Evolutionary conservation across 163 green algal species (phyloP).

Genomic region (Volvox carteri): DNA sequence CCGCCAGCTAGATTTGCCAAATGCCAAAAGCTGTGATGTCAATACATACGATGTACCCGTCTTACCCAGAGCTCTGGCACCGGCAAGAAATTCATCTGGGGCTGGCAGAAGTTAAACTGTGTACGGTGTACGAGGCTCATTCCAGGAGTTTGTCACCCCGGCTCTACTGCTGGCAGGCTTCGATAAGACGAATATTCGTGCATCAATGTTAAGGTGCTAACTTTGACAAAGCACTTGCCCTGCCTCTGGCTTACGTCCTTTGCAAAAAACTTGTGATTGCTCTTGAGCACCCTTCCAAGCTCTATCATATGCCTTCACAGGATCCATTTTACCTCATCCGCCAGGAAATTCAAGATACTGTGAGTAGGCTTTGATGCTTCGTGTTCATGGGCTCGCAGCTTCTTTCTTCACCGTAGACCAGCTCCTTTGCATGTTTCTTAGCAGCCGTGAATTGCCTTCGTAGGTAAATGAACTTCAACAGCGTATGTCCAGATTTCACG

Average conservation of each 20-base stretch:
- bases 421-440: neutral
- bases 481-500: slow-evolving; percentile 71
- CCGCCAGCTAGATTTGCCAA: neutral
- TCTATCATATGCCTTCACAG: slow-evolving; percentile 26
- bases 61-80: too few relatives aligned
- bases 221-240: too few relatives aligned
- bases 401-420: neutral
- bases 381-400: neutral
- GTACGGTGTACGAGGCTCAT: slow-evolving; percentile 4
- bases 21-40: neutral
- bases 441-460: neutral
- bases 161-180: neutral
- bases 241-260: too few relatives aligned
- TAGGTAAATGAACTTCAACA: slow-evolving; percentile 73
- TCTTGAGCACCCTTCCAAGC: neutral
- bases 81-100: neutral
- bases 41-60: too few relatives aligned
- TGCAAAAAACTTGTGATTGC: neutral
- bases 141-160: neutral
- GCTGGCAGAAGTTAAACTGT: neutral
- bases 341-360: slow-evolving; percentile 72
- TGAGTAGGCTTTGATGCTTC: slow-evolving; percentile 21
- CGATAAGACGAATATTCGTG: too few relatives aligned
- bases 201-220: too few relatives aligned
- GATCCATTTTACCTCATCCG: slow-evolving; percentile 79